phyloP scores from a whole-genome alignment of 768 basidiomycete genomes.

The Clathrus columnatus region DNA sequence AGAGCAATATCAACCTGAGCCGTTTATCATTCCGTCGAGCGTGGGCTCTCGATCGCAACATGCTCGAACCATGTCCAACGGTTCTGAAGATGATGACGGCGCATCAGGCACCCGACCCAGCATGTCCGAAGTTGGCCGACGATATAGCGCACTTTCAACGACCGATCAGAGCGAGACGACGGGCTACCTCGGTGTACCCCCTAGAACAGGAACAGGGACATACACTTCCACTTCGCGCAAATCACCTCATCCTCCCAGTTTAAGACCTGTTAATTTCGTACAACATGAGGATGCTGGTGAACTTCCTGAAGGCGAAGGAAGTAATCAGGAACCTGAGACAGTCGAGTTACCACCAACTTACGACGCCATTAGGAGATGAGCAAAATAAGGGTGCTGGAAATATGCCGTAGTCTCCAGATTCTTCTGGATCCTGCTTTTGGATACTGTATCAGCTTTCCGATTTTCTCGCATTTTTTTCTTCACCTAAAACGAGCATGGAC shows the following conservation, averaged over 20 bases:
- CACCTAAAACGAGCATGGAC: too few species aligned
- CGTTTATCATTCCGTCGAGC: constrained; percentile 63
- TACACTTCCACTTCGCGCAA: constrained; percentile 27
- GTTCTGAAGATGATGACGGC: constrained; percentile 30
- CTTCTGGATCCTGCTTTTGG: too few species aligned
- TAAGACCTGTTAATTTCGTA: constrained; percentile 70
- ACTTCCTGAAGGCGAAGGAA: constrained; percentile 24
- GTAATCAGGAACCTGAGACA: constrained; percentile 50
- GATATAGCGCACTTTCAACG: constrained; percentile 13
- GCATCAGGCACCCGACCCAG: constrained; percentile 13
- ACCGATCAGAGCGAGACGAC: constrained; percentile 26
- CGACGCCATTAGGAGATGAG: constrained; percentile 40
- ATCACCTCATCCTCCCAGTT: constrained; percentile 34
- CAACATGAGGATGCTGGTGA: constrained; percentile 78
- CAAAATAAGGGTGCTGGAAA: neutral
- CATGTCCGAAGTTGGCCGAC: constrained; percentile 5
- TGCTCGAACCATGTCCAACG: neutral
- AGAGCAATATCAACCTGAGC: constrained; percentile 67
- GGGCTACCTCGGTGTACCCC: constrained; percentile 22
- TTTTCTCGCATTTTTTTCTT: too few species aligned
- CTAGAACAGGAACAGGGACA: constrained; percentile 16
- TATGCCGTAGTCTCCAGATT: too few species aligned
- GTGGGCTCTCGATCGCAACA: constrained; percentile 24
- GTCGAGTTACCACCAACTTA: constrained; percentile 82
- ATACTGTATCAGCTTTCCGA: too few species aligned